Evolutionary conservation across 768 basidiomycete genomes (phyloP), one percentile per base, ranked within the genome.

Genomic region (Coprinopsis marcescibilis): DNA sequence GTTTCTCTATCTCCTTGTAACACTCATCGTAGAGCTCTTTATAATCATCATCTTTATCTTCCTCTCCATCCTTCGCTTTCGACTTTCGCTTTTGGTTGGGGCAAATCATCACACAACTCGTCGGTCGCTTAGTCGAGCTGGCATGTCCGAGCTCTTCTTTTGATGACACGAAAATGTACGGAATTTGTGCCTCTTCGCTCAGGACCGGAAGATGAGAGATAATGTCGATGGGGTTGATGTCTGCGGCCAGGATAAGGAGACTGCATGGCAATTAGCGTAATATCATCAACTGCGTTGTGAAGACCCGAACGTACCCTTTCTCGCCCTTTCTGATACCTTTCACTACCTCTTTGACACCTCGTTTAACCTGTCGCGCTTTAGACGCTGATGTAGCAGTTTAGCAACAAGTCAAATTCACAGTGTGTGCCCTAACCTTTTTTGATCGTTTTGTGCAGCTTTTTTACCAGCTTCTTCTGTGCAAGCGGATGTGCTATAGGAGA

Each of bases 201-300:
- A 99, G 72, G 8, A 97, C 73, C 4, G 96, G 96, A 42, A 99
- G 74, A 69, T 98, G 96, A 26, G 94, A 94, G 58, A 98, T 93
- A 55, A 99, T 96, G 69, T 99, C 96, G 58, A 98, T 86, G 10
- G 96, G 96, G 51, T 89, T 95, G 63, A 98, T 98, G 66, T 98
- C 95, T 30, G 87, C 93, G 3, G 96, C 96, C 49, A 99, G 81
- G 48, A 99, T 70, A 24, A 99, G 78, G 26, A 99, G 71, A 17
- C 92, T 94, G 55, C 6, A 29, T 15, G 40, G 21, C n/a, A n/a
- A 3, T 35, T 20, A n/a, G 26, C 24, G 23, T 21, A 37, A 50
- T 34, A 38, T 46, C 45, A 11, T 30, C 41, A 15, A 7, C 46
- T 11, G 19, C 25, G 36, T 34, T 29, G 39, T 10, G 35, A 26